Evolutionary conservation across 2,329 filamentous ascomycete genomes (phyloP).

Genomic region (Phoma sp.): DNA sequence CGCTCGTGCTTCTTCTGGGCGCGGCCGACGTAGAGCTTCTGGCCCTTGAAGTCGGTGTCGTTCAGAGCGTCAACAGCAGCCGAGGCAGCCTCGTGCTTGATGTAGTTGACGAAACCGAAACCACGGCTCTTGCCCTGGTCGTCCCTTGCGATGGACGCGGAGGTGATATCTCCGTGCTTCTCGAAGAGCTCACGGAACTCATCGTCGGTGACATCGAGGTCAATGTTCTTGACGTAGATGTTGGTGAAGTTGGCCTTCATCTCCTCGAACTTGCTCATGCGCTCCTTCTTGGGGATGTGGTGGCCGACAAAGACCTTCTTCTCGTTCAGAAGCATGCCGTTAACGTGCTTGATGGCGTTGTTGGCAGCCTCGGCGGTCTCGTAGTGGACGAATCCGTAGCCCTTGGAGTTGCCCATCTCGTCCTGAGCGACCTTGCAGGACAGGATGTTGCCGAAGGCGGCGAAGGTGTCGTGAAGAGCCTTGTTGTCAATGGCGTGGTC

Average conservation of each 20-base stretch:
- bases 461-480: slow-evolving; percentile 97
- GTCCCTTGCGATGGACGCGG: slow-evolving; percentile 90
- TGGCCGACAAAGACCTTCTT: slow-evolving; percentile 99
- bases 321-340: slow-evolving; percentile 99
- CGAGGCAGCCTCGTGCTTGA: slow-evolving; percentile 85
- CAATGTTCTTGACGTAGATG: slow-evolving; percentile 99
- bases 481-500: slow-evolving; percentile 99
- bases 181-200: slow-evolving; percentile 95
- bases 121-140: slow-evolving; percentile 90
- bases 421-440: slow-evolving; percentile 99
- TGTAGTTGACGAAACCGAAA: slow-evolving; percentile 96
- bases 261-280: slow-evolving; percentile 99
- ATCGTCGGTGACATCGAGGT: slow-evolving; percentile 82
- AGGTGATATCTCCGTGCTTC: slow-evolving; percentile 92
- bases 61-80: slow-evolving; percentile 92
- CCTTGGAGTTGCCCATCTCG: slow-evolving; percentile 95
- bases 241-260: slow-evolving; percentile 99
- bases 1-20: slow-evolving; percentile 99
- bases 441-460: slow-evolving; percentile 98
- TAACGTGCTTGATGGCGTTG: slow-evolving; percentile 99
- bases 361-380: slow-evolving; percentile 97
- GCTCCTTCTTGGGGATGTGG: slow-evolving; percentile 99
- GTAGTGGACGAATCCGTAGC: slow-evolving; percentile 99
- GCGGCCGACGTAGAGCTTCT: slow-evolving; percentile 97
- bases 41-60: slow-evolving; percentile 87